A percentile compares a stretch with the other conserved stretches of the same genome.
These are phyloP conservation scores for Beauveria caledonica DNA, from an alignment of 2,329 filamentous ascomycete species.

Conservation along the genomic window DNA sequence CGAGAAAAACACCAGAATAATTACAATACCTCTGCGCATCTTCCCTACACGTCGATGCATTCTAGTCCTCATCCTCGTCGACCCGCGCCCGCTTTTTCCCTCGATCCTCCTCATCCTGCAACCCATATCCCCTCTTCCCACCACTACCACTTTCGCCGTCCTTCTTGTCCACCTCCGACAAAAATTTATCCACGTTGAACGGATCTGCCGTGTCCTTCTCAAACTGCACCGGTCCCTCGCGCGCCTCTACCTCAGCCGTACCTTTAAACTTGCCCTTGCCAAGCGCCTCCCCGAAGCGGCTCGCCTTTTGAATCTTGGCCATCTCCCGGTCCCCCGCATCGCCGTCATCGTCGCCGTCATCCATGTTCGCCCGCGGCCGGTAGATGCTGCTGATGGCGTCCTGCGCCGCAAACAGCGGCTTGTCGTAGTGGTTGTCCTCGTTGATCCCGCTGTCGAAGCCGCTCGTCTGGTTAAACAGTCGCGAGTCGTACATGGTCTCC, in stretches of 20 bases:
- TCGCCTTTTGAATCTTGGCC: constrained; percentile 78
- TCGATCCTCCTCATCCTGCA: constrained; percentile 56
- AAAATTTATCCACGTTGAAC: constrained; percentile 91
- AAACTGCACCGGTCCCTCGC: constrained; percentile 91
- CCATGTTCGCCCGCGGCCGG: constrained; percentile 65
- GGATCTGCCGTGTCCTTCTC: constrained; percentile 81
- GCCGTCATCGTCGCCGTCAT: constrained; percentile 71
- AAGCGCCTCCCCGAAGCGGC: constrained; percentile 75
- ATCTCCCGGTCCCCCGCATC: constrained; percentile 75
- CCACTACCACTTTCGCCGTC: constrained; percentile 25
- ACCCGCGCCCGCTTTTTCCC: constrained; percentile 67
- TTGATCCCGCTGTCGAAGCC: constrained; percentile 92
- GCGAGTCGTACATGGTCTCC: constrained; percentile 94
- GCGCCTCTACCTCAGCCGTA: constrained; percentile 69
- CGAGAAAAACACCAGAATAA: not conserved
- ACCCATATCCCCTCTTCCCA: constrained; percentile 63
- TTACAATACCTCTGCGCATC: not conserved
- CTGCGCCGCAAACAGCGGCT: constrained; percentile 91
- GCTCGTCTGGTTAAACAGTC: constrained; percentile 87
- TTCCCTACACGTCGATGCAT: constrained; percentile 13
- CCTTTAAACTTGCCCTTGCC: constrained; percentile 90
- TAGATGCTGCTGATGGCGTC: constrained; percentile 95
- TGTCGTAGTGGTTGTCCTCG: constrained; percentile 95
- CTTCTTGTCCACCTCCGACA: constrained; percentile 66
- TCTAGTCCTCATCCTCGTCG: constrained; percentile 51